Percentiles rank a stretch among this genome's conserved stretches.
These are phyloP conservation scores for Phytophthora tubulina DNA, from an alignment of 352 stramenopile species.

Conservation along the genomic window DNA sequence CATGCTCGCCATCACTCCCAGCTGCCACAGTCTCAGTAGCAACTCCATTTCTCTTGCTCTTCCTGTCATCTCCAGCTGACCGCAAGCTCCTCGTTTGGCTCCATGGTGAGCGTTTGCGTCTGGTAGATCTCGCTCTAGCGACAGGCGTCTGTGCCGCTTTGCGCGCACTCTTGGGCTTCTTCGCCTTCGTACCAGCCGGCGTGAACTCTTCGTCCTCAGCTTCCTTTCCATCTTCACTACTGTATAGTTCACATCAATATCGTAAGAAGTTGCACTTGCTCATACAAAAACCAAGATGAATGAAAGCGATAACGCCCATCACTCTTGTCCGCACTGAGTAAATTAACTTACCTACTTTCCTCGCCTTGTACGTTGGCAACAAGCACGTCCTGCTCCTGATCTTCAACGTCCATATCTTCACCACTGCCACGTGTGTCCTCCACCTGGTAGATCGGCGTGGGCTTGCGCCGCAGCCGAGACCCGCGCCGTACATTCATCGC, in stretches of 20 bases:
- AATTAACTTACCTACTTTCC: constrained; percentile 38
- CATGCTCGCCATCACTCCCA: constrained; percentile 15
- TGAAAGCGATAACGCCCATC: constrained; percentile 31
- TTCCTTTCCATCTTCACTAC: constrained; percentile 38
- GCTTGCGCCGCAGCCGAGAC: constrained; percentile 70
- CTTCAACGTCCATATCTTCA: constrained; percentile 33
- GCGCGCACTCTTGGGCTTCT: constrained; percentile 23
- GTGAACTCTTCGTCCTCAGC: constrained; percentile 51
- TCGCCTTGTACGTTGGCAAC: constrained; percentile 30
- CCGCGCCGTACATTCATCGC: constrained; percentile 63
- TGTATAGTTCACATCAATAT: not conserved
- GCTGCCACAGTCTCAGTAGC: not conserved
- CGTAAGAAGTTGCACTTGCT: constrained; percentile 23
- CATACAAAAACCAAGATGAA: constrained; percentile 26
- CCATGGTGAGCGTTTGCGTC: constrained; percentile 47
- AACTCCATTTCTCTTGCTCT: constrained; percentile 16
- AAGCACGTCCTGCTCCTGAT: constrained; percentile 22
- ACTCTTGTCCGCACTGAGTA: constrained; percentile 30
- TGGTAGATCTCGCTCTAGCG: constrained; percentile 23
- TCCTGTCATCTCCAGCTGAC: constrained; percentile 8
- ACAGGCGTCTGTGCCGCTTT: constrained; percentile 30
- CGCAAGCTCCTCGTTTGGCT: constrained; percentile 37
- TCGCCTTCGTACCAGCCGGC: constrained; percentile 27
- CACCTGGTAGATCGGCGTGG: constrained; percentile 78
- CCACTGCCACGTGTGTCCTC: constrained; percentile 50